Conservation (phyloP, 1,284 basidiomycete species). For the Apiotrichum sp. region DNA sequence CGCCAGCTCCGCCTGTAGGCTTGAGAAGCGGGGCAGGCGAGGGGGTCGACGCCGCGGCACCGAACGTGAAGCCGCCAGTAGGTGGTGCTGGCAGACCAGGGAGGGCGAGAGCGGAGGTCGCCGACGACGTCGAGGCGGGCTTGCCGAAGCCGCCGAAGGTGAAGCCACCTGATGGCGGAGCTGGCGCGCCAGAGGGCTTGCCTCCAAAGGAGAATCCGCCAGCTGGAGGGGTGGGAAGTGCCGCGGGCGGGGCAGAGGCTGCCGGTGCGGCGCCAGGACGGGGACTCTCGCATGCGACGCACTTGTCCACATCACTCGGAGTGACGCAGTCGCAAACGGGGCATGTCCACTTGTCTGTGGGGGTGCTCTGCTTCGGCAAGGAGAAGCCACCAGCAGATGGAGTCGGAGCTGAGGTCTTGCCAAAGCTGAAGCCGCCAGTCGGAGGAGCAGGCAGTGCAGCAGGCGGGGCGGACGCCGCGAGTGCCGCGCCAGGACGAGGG, state of each 20-base stretch:
- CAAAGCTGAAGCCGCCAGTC: conserved; percentile 4
- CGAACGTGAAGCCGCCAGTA: conserved; percentile 1
- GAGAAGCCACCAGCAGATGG: too few relatives aligned
- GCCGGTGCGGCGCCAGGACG: conserved; percentile 15
- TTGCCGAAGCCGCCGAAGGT: not conserved
- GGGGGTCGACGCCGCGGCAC: not conserved
- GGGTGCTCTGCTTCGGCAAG: too few relatives aligned
- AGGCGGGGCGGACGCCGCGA: not conserved
- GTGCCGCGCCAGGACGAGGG: conserved; percentile 31
- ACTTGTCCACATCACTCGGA: conserved; percentile 43
- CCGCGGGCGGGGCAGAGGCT: not conserved
- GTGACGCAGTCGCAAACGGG: too few relatives aligned
- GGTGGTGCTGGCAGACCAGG: conserved; percentile 1
- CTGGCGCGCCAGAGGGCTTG: not conserved
- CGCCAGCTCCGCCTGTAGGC: conserved; percentile 11
- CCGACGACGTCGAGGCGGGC: not conserved
- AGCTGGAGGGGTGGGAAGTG: not conserved
- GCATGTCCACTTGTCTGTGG: too few relatives aligned
- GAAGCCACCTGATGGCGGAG: conserved; percentile 6
- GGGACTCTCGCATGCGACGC: conserved; percentile 53
- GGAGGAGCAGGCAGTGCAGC: not conserved
- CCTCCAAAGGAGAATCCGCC: conserved; percentile 6
- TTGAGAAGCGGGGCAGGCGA: conserved; percentile 1
- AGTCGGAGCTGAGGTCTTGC: not conserved
- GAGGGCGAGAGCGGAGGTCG: not conserved